phyloP scores from a whole-genome alignment of 306 rosid species.

The Dryas octopetala region DNA sequence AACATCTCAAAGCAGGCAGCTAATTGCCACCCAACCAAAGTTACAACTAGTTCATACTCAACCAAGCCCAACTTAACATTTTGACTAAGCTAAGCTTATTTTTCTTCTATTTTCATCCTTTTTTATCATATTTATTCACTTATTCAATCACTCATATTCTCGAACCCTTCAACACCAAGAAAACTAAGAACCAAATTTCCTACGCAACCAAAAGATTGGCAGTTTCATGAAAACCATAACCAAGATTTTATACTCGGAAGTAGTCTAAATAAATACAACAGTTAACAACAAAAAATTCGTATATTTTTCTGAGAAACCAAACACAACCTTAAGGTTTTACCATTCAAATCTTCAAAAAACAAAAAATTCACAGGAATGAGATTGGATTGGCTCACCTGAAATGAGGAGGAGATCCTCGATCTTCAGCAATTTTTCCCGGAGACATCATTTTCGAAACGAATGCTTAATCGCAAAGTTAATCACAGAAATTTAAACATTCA shows the following conservation, averaged over 20 bases:
- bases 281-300: background rate
- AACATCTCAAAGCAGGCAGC: background rate
- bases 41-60: background rate
- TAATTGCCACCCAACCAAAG: background rate
- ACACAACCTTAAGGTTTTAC: background rate
- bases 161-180: background rate
- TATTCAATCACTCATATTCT: background rate
- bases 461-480: background rate
- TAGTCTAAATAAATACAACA: background rate
- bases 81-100: background rate
- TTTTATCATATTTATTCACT: background rate
- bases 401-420: slow-evolving; percentile 67
- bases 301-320: slow-evolving; percentile 18
- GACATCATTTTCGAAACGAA: slow-evolving; percentile 65
- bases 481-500: background rate
- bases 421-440: slow-evolving; percentile 64
- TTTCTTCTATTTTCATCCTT: no score
- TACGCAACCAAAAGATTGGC: background rate
- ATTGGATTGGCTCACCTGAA: slow-evolving; percentile 50
- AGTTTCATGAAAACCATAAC: background rate
- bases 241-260: background rate
- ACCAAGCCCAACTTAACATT: slow-evolving; percentile 6
- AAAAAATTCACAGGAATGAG: background rate
- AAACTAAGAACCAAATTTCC: background rate
- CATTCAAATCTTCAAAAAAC: background rate